These are phyloP conservation scores for Globisporangium viniferum DNA, from an alignment of 352 stramenopile genomes.

Conservation along the genomic window DNA sequence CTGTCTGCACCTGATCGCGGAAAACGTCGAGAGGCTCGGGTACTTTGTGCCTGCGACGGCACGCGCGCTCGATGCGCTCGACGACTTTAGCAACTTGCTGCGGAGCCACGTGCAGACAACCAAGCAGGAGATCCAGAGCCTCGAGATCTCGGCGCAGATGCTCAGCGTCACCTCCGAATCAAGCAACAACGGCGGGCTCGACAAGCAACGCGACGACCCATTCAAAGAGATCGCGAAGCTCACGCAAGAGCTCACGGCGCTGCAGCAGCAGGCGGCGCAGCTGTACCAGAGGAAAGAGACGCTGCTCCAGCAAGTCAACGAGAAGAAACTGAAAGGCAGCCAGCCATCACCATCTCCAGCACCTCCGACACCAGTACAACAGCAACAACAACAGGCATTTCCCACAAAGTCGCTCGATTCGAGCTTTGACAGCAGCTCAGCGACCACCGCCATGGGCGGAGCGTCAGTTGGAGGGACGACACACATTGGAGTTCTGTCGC, in stretches of 20 bases:
- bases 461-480: neutral
- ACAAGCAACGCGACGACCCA: constrained; percentile 20
- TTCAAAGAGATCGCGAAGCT: constrained; percentile 30
- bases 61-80: constrained; percentile 43
- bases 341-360: neutral
- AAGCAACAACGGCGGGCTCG: constrained; percentile 5
- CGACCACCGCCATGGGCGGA: neutral
- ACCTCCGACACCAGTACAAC: neutral
- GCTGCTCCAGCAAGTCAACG: constrained; percentile 22
- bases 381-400: neutral
- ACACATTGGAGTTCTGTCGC: neutral
- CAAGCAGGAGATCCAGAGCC: constrained; percentile 66
- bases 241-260: constrained; percentile 40
- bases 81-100: constrained; percentile 58
- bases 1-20: constrained; percentile 37
- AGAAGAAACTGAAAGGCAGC: constrained; percentile 1
- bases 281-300: constrained; percentile 23
- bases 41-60: constrained; percentile 42
- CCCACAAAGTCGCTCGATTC: constrained; percentile 1
- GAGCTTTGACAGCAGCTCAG: neutral
- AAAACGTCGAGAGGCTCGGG: constrained; percentile 45
- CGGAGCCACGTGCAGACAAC: constrained; percentile 41
- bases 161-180: constrained; percentile 40
- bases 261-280: constrained; percentile 42
- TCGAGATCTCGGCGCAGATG: constrained; percentile 68